These are phyloP conservation scores for Boechera stricta DNA, from an alignment of 345 rosid genomes.

Conservation along the genomic window DNA sequence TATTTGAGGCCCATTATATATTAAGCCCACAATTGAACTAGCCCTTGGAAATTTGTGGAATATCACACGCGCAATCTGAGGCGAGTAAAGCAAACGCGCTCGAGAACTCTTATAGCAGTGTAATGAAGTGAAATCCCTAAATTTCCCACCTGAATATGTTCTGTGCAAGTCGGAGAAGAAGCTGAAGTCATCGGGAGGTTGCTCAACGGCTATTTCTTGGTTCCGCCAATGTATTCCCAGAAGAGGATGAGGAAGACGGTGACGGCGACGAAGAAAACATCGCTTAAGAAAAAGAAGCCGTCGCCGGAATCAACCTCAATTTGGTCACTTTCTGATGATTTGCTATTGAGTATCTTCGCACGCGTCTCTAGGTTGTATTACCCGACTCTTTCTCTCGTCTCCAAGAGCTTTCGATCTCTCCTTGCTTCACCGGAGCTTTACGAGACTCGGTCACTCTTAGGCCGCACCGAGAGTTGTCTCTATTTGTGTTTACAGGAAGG, in stretches of 20 bases:
- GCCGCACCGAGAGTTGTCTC: constrained; percentile 33
- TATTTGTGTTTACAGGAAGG: background rate
- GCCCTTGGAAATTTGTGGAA: background rate
- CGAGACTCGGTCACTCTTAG: constrained; percentile 47
- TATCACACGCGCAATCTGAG: background rate
- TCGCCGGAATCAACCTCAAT: background rate
- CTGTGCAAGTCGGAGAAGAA: background rate
- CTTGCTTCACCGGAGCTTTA: constrained; percentile 58
- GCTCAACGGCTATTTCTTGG: background rate
- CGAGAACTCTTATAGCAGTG: background rate
- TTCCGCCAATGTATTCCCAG: background rate
- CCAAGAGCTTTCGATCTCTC: constrained; percentile 55
- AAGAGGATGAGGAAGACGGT: background rate
- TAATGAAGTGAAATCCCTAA: background rate
- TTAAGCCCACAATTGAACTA: background rate
- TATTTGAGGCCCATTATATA: background rate
- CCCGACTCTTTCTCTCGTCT: constrained; percentile 62
- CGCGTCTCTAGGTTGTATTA: constrained; percentile 57
- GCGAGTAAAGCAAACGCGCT: background rate
- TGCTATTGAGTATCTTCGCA: background rate
- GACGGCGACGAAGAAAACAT: background rate
- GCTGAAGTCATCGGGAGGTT: background rate
- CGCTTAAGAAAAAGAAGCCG: background rate
- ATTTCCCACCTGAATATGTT: too few species aligned
- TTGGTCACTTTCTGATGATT: constrained; percentile 12